Percentiles rank a stretch among this genome's conserved stretches.
Conservation (phyloP, 2,329 filamentous ascomycete genomes). For the Sodiomyces alkalinus region DNA sequence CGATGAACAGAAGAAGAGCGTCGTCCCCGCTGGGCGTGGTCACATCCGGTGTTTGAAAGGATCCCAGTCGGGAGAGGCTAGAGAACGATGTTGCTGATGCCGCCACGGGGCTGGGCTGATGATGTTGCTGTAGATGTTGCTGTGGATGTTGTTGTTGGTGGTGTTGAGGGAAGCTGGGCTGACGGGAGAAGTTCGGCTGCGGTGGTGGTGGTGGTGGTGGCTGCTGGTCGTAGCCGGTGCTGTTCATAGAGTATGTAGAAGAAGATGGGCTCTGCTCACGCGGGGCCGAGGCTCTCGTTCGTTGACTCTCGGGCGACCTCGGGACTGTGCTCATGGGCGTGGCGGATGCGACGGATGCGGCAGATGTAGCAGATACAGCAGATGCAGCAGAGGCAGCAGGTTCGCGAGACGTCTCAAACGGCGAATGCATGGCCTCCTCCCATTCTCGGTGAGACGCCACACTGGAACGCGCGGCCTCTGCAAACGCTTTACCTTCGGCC, state of each 20-base stretch:
- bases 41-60: slow-evolving; percentile 26
- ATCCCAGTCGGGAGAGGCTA: slow-evolving; percentile 6
- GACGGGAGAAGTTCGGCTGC: slow-evolving; percentile 5
- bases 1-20: slow-evolving; percentile 54
- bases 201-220: slow-evolving; percentile 4
- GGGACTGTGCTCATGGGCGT: too few relatives aligned
- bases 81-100: neutral
- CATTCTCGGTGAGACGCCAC: slow-evolving; percentile 9
- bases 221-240: slow-evolving; percentile 4
- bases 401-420: neutral
- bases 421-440: slow-evolving; percentile 6
- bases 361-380: too few relatives aligned
- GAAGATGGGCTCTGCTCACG: slow-evolving; percentile 26
- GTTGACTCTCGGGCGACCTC: slow-evolving; percentile 11
- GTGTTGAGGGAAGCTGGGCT: slow-evolving; percentile 6
- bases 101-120: too few relatives aligned
- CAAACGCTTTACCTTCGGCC: slow-evolving; percentile 43
- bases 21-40: slow-evolving; percentile 38
- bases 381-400: slow-evolving; percentile 4
- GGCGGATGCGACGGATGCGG: too few relatives aligned
- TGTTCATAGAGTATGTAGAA: slow-evolving; percentile 11
- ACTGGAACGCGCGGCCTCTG: slow-evolving; percentile 25
- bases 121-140: neutral
- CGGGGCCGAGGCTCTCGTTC: too few relatives aligned
- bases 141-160: too few relatives aligned